Evolutionary conservation across 2,329 filamentous ascomycete genomes (phyloP).

Genomic region (Neonectria neomacrospora): DNA sequence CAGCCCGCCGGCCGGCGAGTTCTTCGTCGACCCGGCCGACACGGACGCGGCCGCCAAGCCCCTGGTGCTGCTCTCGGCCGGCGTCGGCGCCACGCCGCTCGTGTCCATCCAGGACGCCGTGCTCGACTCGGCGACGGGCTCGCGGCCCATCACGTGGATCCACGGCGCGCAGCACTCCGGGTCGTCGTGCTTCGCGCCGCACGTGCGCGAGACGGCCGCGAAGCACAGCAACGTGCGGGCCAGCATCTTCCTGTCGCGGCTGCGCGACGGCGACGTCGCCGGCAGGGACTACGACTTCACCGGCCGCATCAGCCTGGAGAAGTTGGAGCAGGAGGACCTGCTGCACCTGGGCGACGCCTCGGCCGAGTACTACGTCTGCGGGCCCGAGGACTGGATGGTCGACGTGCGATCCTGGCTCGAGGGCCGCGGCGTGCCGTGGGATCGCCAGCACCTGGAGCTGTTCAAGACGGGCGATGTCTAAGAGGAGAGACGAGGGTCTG

Average conservation of each 20-base stretch:
- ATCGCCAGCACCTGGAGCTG: slow-evolving; percentile 73
- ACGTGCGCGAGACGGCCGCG: slow-evolving; percentile 59
- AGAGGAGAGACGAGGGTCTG: neutral
- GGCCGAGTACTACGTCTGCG: slow-evolving; percentile 78
- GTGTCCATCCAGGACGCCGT: slow-evolving; percentile 72
- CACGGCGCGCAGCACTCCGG: slow-evolving; percentile 66
- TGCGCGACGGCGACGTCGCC: slow-evolving; percentile 54
- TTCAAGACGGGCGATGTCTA: slow-evolving; percentile 67
- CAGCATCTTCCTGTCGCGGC: slow-evolving; percentile 68
- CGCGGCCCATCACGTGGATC: slow-evolving; percentile 68
- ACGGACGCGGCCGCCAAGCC: slow-evolving; percentile 59
- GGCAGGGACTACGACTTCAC: slow-evolving; percentile 69
- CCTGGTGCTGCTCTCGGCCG: slow-evolving; percentile 73
- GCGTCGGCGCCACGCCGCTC: slow-evolving; percentile 75
- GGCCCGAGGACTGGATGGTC: slow-evolving; percentile 76
- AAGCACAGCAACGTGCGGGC: slow-evolving; percentile 48
- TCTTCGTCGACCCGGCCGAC: slow-evolving; percentile 66
- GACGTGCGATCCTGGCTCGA: slow-evolving; percentile 65
- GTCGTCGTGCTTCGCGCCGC: slow-evolving; percentile 65
- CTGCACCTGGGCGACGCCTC: slow-evolving; percentile 65
- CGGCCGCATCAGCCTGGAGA: slow-evolving; percentile 68
- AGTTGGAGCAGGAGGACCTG: slow-evolving; percentile 61
- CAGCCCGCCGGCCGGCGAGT: slow-evolving; percentile 68
- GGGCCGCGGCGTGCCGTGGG: slow-evolving; percentile 64
- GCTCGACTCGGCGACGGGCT: slow-evolving; percentile 43